phyloP scores from a whole-genome alignment of 2,329 filamentous ascomycete genomes.

The Helotiales sp. region DNA sequence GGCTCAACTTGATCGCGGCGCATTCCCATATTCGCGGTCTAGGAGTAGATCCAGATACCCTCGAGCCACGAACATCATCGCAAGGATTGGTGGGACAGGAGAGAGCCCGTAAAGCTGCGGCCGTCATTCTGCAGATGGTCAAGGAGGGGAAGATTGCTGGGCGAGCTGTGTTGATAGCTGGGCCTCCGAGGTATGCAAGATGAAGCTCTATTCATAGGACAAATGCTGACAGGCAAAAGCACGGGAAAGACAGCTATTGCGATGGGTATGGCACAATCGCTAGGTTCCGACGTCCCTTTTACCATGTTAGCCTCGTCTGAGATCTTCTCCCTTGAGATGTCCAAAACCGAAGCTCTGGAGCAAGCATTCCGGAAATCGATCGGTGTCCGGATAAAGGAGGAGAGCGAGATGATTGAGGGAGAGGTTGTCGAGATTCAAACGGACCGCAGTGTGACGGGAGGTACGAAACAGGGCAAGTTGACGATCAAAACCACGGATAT shows the following conservation, averaged over 20 bases:
- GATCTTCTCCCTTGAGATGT: conserved; percentile 99
- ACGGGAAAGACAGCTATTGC: conserved; percentile 98
- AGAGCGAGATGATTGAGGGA: conserved; percentile 98
- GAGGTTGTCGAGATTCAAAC: conserved; percentile 99
- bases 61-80: conserved; percentile 83
- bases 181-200: conserved; percentile 75
- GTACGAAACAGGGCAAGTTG: conserved; percentile 97
- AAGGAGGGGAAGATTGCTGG: conserved; percentile 99
- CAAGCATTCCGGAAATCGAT: conserved; percentile 99
- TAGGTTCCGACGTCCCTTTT: conserved; percentile 93
- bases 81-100: conserved; percentile 96
- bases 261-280: conserved; percentile 97
- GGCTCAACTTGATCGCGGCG: conserved; percentile 95
- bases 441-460: conserved; percentile 93
- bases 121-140: conserved; percentile 97
- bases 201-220: background rate
- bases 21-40: conserved; percentile 98
- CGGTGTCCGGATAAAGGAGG: conserved; percentile 96
- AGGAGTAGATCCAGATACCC: conserved; percentile 87
- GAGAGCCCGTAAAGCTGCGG: conserved; percentile 94
- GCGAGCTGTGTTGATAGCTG: conserved; percentile 90
- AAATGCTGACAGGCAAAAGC: conserved; percentile 51
- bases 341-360: conserved; percentile 96
- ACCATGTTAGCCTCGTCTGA: conserved; percentile 95
- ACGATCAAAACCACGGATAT: conserved; percentile 99